phyloP scores from a whole-genome alignment of 257 asterid genomes.

The Plantago elongata region DNA sequence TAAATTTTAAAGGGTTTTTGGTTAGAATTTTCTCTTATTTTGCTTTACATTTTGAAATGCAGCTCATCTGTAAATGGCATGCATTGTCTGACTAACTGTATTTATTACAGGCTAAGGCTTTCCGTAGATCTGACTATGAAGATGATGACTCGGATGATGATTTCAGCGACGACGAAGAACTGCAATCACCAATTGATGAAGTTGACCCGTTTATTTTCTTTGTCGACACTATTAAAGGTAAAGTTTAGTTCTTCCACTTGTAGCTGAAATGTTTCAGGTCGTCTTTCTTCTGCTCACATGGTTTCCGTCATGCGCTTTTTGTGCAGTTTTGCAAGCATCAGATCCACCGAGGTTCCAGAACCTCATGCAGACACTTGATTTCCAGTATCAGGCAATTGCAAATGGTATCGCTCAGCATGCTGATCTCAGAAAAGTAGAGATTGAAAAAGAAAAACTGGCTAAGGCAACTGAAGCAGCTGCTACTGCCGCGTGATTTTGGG shows the following conservation, averaged over 20 bases:
- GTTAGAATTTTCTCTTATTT: too few relatives aligned
- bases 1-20: too few relatives aligned
- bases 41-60: neutral
- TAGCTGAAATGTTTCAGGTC: neutral
- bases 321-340: conserved; percentile 70
- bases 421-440: conserved; percentile 65
- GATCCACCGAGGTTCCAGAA: conserved; percentile 86
- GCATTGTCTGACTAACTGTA: too few relatives aligned
- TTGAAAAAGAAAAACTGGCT: conserved; percentile 70
- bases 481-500: conserved; percentile 43
- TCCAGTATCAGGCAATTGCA: conserved; percentile 82
- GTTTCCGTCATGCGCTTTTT: conserved; percentile 9
- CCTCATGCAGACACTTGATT: conserved; percentile 76
- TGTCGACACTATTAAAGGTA: conserved; percentile 86
- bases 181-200: conserved; percentile 95
- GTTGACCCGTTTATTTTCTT: conserved; percentile 90
- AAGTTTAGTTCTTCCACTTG: neutral
- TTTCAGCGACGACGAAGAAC: conserved; percentile 93
- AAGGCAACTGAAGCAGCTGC: conserved; percentile 51
- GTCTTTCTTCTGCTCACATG: conserved; percentile 9
- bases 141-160: conserved; percentile 80
- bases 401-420: conserved; percentile 96
- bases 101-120: conserved; percentile 68
- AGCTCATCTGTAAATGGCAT: too few relatives aligned
- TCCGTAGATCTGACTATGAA: conserved; percentile 57